A percentile compares a stretch with the other conserved stretches of the same genome.
Evolutionary conservation across 345 rosid species (phyloP).

Genomic region (Kernera saxatilis): DNA sequence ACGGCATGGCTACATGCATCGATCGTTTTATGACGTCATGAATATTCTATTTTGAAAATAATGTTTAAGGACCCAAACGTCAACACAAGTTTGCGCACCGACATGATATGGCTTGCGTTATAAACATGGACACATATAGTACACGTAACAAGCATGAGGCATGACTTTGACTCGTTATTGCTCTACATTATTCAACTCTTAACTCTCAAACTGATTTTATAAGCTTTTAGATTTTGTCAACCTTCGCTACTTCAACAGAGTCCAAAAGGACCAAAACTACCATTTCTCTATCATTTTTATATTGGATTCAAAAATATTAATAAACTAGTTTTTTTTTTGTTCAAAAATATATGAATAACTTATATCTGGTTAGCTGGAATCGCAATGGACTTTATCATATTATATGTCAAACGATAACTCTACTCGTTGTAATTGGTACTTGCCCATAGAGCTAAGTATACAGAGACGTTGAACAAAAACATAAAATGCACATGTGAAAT

Average conservation of each 20-base stretch:
- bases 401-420: not conserved
- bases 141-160: slow-evolving; percentile 15
- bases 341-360: not conserved
- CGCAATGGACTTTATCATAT: slow-evolving; percentile 1
- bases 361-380: not conserved
- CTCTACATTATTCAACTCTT: slow-evolving; percentile 2
- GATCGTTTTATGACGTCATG: not conserved
- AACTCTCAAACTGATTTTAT: not conserved
- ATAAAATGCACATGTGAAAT: not conserved
- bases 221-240: slow-evolving; percentile 13
- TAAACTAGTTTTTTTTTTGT: too few species aligned
- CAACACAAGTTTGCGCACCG: slow-evolving; percentile 23
- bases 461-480: not conserved
- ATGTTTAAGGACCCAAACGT: not conserved
- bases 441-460: not conserved
- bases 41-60: not conserved
- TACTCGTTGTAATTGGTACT: not conserved
- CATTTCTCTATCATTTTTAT: slow-evolving; percentile 1
- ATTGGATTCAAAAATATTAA: not conserved
- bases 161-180: slow-evolving; percentile 18
- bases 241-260: not conserved
- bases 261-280: not conserved
- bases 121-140: slow-evolving; percentile 2
- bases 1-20: not conserved
- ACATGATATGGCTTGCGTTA: slow-evolving; percentile 14